Evolutionary conservation across 768 basidiomycete genomes (phyloP).

Genomic region (Amanita molliuscula): DNA sequence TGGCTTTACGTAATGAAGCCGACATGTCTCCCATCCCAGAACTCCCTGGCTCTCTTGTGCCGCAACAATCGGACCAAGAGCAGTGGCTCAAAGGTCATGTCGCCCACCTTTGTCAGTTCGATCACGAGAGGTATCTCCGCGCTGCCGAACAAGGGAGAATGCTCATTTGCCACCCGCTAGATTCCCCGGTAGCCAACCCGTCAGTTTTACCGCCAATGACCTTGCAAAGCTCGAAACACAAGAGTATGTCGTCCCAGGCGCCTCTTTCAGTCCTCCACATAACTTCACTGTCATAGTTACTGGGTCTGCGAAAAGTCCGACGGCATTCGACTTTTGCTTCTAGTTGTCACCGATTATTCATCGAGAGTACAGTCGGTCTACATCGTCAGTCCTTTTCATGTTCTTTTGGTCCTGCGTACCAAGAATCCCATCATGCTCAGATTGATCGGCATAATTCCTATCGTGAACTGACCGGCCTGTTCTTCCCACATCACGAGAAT

Average conservation of each 20-base stretch:
- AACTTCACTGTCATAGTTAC: conserved; percentile 42
- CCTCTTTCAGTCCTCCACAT: conserved; percentile 2
- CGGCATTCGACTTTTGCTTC: conserved; percentile 81
- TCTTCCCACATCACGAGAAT: conserved; percentile 84
- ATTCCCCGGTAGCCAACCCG: conserved; percentile 94
- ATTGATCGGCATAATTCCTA: conserved; percentile 93
- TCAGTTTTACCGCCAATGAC: conserved; percentile 72
- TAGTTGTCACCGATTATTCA: conserved; percentile 53
- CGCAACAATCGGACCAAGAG: conserved; percentile 48
- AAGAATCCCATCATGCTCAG: conserved; percentile 28
- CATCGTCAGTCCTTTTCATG: conserved; percentile 44
- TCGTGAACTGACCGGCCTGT: conserved; percentile 62
- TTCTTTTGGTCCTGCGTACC: not conserved
- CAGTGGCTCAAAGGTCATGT: conserved; percentile 56
- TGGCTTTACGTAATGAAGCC: conserved; percentile 10
- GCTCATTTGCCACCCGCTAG: conserved; percentile 23
- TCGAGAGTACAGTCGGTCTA: conserved; percentile 52
- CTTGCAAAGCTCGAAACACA: conserved; percentile 68
- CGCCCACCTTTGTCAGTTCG: conserved; percentile 53
- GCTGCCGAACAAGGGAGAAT: not conserved
- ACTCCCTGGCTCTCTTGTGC: conserved; percentile 55
- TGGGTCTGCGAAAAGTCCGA: conserved; percentile 99
- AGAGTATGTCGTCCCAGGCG: conserved; percentile 48
- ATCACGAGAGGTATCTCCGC: conserved; percentile 47
- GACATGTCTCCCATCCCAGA: conserved; percentile 52